phyloP scores from a whole-genome alignment of 345 rosid species.

The Sonneratia alba region DNA sequence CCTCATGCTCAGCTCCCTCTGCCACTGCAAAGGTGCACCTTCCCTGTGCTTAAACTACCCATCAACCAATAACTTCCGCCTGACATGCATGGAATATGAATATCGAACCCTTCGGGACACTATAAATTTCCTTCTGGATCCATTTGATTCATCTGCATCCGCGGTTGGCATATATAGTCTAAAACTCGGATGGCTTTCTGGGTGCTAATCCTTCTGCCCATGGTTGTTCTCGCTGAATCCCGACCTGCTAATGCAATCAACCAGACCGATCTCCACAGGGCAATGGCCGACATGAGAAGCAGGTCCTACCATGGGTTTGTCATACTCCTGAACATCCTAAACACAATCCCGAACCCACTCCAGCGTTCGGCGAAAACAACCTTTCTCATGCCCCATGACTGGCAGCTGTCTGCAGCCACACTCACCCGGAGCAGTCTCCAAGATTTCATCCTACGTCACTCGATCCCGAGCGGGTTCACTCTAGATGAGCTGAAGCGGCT shows the following conservation, averaged over 20 bases:
- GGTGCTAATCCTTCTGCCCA: conserved; percentile 20
- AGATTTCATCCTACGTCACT: conserved; percentile 29
- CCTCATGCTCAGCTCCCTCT: background rate
- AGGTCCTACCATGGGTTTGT: conserved; percentile 33
- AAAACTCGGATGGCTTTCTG: conserved; percentile 14
- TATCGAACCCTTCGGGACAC: background rate
- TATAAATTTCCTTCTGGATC: background rate
- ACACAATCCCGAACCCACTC: conserved; percentile 2
- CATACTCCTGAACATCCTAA: conserved; percentile 30
- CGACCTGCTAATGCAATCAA: conserved; percentile 11
- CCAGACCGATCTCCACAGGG: conserved; percentile 22
- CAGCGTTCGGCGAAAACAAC: conserved; percentile 14
- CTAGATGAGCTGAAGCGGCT: conserved; percentile 22
- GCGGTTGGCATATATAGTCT: too few relatives aligned
- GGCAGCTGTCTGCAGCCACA: conserved; percentile 15
- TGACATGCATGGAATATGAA: background rate
- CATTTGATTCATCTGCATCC: background rate
- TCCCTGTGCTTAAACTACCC: conserved; percentile 12
- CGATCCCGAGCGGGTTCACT: conserved; percentile 19
- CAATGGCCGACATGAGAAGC: conserved; percentile 28
- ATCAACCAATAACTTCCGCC: conserved; percentile 2
- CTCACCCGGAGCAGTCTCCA: conserved; percentile 10
- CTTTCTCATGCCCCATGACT: conserved; percentile 27
- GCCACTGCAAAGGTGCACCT: background rate
- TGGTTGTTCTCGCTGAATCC: conserved; percentile 13